Evolutionary conservation across 2,329 filamentous ascomycete species (phyloP), one percentile per base, ranked within the genome.

Genomic region (Trichoderma sp.): DNA sequence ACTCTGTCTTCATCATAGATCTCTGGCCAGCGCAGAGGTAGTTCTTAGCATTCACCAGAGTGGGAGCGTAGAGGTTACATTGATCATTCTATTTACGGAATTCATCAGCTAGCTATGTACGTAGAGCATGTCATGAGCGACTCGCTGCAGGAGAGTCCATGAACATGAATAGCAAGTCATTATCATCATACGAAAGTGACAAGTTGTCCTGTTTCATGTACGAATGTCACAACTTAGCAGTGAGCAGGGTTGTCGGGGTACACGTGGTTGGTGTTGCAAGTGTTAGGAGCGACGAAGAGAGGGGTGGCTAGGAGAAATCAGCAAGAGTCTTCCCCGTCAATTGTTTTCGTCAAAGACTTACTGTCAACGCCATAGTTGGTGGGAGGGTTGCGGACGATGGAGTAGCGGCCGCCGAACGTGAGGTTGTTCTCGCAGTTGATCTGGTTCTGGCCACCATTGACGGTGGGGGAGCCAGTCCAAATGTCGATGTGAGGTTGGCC

Each of bases 201-300:
- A 54, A n/a, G 7, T 12, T 24, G 24, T 39, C 9, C 19, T 24
- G 34, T 12, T 10, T 5, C 45, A 59, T 59, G 12, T 51, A 59
- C 48, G 45, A 28, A 10, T 19, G 14, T 19, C 19, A 14, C 41
- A 56, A 41, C 48, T 67, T 63, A 70, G 55, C 68, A 70, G 54
- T 70, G 66, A 50, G 68, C 68, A 34, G 68, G 67, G 65, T 70
- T 70, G 63, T 64, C 67, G 50, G 68, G 68, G 51, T 70, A 69
- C 34, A 70, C 68, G 54, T 70, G 67, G 19, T 63, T 39, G 7
- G 68, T 69, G 61, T 70, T 70, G 67, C 68, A 70, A 19, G 68
- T 70, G 63, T 68, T 68, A n/a, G 68, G 68, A 19, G 68, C 55
- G 12, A 59, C 48, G 51, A 69, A 70, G 21, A 69, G 68, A 61